Base-by-base conservation (phyloP, 192 early-diverging fungal species). In the Glomus cerebriforme region DNA sequence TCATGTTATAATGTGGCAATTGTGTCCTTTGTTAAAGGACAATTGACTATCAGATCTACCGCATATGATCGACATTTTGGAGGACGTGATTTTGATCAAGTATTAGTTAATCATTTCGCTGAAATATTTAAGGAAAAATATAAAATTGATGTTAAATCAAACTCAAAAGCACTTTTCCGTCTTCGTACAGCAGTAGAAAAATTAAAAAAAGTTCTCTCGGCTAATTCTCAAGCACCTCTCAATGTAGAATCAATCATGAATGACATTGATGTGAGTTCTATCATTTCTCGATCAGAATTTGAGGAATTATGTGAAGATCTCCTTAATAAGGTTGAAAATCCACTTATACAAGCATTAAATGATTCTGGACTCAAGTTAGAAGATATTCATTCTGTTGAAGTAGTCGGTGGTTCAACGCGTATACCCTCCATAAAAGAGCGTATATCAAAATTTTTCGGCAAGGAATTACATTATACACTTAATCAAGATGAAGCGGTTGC, bases 401-500 rank as follows among this genome's bases (percentile, higher is more conserved):
- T 97, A 63, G 91, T 98, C 24, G 97, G 97, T 83, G 97, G 97
- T 15, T 92, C 90, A 81, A 95, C 95, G 81, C 96, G 97, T 89
- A 89, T 99, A 62, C 96, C 96, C 26, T 89, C 92, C n/a, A 92
- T 99, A 80, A 98, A 98, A 91, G 89, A 94, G 77, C 87, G 88
- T 75, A 90, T 99, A 83, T 83, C 92, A 82, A 90, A 94, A 76
- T 94, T 92, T 89, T 98, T 99, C 84, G 90, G 92, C 27, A 93
- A 93, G 82, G 91, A 96, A 77, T 85, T 97, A 24, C 93, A 93
- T 72, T 94, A 92, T 78, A 97, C 96, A 81, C 89, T 99, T 79
- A 99, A 99, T 90, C 94, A 96, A 84, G 97, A 99, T 81, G 97
- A 99, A 87, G 96, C 96, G 59, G 92, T 97, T 82, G 92, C 97